Percentiles rank a stretch among this genome's conserved stretches.
Evolutionary conservation across 2,329 filamentous ascomycete genomes (phyloP).

Genomic region (Calonectria multiphialidica): DNA sequence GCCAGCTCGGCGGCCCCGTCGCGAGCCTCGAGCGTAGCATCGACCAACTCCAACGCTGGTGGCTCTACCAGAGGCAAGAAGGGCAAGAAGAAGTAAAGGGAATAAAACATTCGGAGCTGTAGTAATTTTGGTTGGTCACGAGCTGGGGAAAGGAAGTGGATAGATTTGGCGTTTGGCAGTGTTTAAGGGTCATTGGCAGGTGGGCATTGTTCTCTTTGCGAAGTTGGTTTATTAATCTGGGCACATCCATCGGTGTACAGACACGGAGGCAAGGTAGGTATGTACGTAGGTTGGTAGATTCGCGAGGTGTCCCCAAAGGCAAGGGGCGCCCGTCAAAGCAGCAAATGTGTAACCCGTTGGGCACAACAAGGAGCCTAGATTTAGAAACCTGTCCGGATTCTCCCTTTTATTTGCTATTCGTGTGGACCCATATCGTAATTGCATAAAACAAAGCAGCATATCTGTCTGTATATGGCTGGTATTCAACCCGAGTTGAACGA

Average conservation of each 20-base stretch:
- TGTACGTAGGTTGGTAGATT: constrained; percentile 13
- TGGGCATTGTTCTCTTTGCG: constrained; percentile 25
- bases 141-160: constrained; percentile 19
- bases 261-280: constrained; percentile 13
- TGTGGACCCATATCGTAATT: constrained; percentile 33
- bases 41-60: constrained; percentile 69
- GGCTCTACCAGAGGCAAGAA: constrained; percentile 66
- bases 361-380: constrained; percentile 35
- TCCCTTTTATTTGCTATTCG: constrained; percentile 20
- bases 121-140: constrained; percentile 26
- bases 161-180: constrained; percentile 44
- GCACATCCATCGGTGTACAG: constrained; percentile 26
- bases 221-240: constrained; percentile 32
- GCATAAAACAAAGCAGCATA: constrained; percentile 36
- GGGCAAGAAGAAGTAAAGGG: constrained; percentile 48
- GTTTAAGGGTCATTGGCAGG: constrained; percentile 31
- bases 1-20: constrained; percentile 82
- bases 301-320: constrained; percentile 27
- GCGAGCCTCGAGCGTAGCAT: constrained; percentile 88
- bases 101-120: constrained; percentile 14
- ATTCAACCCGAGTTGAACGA: constrained; percentile 24
- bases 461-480: constrained; percentile 29
- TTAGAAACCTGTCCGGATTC: constrained; percentile 32
- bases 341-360: constrained; percentile 28
- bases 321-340: constrained; percentile 15